A percentile compares a stretch with the other conserved stretches of the same genome.
Evolutionary conservation across 257 asterid genomes (phyloP).

Genomic region (Solanum neorickii): DNA sequence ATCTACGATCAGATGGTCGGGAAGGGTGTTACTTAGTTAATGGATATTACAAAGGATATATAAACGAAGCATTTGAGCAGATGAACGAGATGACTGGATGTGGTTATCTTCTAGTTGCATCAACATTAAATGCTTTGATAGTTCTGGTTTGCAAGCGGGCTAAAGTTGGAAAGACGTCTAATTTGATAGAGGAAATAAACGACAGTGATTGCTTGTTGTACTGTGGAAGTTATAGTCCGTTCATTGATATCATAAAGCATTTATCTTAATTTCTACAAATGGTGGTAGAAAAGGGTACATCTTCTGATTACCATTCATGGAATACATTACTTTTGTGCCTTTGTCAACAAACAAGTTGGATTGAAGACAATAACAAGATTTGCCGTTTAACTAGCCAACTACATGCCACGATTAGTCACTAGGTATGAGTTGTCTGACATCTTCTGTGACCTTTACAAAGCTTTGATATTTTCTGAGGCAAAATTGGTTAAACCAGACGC

Average conservation of each 20-base stretch:
- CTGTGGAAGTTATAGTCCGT: constrained; percentile 35
- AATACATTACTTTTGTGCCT: constrained; percentile 26
- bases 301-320: constrained; percentile 39
- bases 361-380: constrained; percentile 10
- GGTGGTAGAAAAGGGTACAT: constrained; percentile 52
- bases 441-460: not conserved
- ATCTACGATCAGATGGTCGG: constrained; percentile 36
- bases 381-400: constrained; percentile 10
- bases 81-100: constrained; percentile 39
- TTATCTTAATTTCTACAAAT: constrained; percentile 35
- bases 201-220: constrained; percentile 37
- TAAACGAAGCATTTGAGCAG: constrained; percentile 53
- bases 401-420: constrained; percentile 4
- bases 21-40: constrained; percentile 35
- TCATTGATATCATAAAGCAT: constrained; percentile 31
- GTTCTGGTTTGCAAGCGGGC: constrained; percentile 46
- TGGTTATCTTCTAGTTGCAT: constrained; percentile 37
- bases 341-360: constrained; percentile 2
- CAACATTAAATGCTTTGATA: constrained; percentile 42
- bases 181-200: constrained; percentile 59
- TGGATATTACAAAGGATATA: constrained; percentile 18
- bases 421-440: not conserved
- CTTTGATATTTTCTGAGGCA: not conserved
- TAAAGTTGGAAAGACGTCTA: constrained; percentile 26
- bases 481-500: not conserved